Conservation (phyloP, 495 filamentous ascomycete genomes). For the Annulohypoxylon bovei region DNA sequence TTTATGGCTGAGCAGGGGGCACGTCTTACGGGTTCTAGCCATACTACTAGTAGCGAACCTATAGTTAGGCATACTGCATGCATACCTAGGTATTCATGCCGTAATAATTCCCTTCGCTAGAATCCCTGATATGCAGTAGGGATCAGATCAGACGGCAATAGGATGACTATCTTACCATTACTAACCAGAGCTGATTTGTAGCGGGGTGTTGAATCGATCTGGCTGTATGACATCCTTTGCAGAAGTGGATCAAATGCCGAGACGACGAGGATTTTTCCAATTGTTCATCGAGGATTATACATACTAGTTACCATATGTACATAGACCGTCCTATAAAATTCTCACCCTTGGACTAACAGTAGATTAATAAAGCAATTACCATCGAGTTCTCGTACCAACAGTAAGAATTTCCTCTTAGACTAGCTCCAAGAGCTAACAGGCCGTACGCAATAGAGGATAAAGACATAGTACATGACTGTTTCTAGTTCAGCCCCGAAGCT, state of each 20-base stretch:
- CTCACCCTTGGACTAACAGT: background rate
- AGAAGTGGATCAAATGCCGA: background rate
- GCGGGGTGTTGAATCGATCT: background rate
- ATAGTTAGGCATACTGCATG: slow-evolving; percentile 15
- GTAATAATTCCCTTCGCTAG: background rate
- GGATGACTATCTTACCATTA: background rate
- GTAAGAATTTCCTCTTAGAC: background rate
- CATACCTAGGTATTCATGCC: too few relatives aligned
- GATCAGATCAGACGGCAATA: slow-evolving; percentile 8
- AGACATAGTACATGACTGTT: background rate
- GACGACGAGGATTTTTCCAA: background rate
- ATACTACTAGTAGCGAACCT: background rate
- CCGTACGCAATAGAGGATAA: background rate
- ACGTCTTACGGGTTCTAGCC: background rate
- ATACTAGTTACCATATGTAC: background rate
- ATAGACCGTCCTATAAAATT: background rate
- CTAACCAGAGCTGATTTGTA: background rate
- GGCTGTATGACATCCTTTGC: background rate
- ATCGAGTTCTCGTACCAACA: background rate
- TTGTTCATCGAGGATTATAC: background rate
- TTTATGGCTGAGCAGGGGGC: background rate
- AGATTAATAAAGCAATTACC: background rate
- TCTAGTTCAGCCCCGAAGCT: background rate
- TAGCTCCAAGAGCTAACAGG: background rate
- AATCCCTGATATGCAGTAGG: slow-evolving; percentile 1